Evolutionary conservation across 2,329 filamentous ascomycete genomes (phyloP).

Genomic region (Trichophyton mentagrophytes): DNA sequence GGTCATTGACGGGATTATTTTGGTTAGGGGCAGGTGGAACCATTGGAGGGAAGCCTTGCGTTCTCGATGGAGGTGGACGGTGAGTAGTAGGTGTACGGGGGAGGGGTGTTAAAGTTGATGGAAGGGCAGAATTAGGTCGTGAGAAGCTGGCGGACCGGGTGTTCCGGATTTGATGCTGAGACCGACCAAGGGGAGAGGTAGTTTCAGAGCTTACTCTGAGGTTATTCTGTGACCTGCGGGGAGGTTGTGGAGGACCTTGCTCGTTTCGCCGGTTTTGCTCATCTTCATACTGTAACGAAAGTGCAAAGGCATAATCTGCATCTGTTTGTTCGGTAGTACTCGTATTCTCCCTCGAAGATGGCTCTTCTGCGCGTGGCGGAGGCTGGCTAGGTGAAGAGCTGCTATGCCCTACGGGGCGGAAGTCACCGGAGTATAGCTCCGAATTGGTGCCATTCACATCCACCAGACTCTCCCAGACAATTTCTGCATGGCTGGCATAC

Average conservation of each 20-base stretch:
- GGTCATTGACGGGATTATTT: constrained; percentile 29
- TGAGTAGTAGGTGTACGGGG: constrained; percentile 9
- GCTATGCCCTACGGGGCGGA: constrained; percentile 62
- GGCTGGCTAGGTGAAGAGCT: constrained; percentile 14
- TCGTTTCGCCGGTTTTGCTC: constrained; percentile 52
- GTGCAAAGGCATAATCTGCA: constrained; percentile 67
- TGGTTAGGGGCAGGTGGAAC: constrained; percentile 30
- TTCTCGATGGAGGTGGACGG: constrained; percentile 10
- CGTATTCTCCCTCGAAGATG: neutral
- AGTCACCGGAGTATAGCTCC: constrained; percentile 82
- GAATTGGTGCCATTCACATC: constrained; percentile 75
- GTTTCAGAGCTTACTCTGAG: neutral
- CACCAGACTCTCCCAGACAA: constrained; percentile 89
- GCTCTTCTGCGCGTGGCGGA: neutral
- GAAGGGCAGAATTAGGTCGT: constrained; percentile 13
- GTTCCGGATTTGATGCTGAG: neutral
- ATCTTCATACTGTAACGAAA: constrained; percentile 86
- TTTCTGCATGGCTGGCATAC: constrained; percentile 73
- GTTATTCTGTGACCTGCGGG: neutral
- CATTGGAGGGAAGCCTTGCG: constrained; percentile 18
- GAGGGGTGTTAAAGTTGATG: constrained; percentile 13
- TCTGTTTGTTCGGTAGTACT: constrained; percentile 53
- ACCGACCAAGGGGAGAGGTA: neutral
- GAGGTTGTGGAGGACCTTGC: neutral
- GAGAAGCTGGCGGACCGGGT: constrained; percentile 6